Conservation (phyloP, 495 filamentous ascomycete species). For the Arthonia radiata region DNA sequence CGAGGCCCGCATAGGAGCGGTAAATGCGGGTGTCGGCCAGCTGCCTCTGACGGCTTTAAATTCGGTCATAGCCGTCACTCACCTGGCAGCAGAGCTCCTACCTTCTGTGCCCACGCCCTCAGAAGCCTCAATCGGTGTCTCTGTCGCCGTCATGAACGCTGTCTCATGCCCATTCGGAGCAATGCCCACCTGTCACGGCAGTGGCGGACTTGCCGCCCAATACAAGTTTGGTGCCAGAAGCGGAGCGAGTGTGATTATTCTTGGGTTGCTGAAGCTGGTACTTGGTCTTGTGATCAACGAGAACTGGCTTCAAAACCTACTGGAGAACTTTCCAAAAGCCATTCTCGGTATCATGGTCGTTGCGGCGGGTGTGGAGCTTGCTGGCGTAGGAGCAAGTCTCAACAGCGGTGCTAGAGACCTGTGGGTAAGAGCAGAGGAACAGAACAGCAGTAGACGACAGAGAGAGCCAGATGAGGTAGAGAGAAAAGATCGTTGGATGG, state of each 20-base stretch:
- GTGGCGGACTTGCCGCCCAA: slow-evolving; percentile 72
- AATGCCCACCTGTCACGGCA: slow-evolving; percentile 91
- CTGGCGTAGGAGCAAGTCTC: slow-evolving; percentile 57
- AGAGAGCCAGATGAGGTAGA: slow-evolving; percentile 29
- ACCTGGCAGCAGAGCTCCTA: slow-evolving; percentile 48
- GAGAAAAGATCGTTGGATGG: slow-evolving; percentile 45
- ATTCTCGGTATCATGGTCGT: slow-evolving; percentile 72
- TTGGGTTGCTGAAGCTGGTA: slow-evolving; percentile 51
- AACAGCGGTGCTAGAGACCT: slow-evolving; percentile 49
- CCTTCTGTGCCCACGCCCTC: slow-evolving; percentile 38
- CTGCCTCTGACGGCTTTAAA: slow-evolving; percentile 78
- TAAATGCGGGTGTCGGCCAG: slow-evolving; percentile 51
- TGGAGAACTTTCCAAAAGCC: slow-evolving; percentile 43
- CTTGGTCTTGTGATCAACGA: slow-evolving; percentile 52
- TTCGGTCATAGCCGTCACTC: slow-evolving; percentile 63
- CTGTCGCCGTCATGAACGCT: slow-evolving; percentile 62
- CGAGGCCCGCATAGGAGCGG: slow-evolving; percentile 20
- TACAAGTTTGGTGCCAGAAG: slow-evolving; percentile 76
- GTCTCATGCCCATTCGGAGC: slow-evolving; percentile 71
- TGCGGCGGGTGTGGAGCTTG: slow-evolving; percentile 65
- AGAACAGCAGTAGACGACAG: slow-evolving; percentile 7
- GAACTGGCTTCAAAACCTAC: slow-evolving; percentile 34
- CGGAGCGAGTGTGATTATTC: slow-evolving; percentile 54
- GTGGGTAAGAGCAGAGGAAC: slow-evolving; percentile 15
- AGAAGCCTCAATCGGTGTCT: slow-evolving; percentile 50